Percentiles rank a stretch among this genome's conserved stretches.
These are phyloP conservation scores for Pythium aquatile DNA, from an alignment of 352 stramenopile species.

Conservation along the genomic window DNA sequence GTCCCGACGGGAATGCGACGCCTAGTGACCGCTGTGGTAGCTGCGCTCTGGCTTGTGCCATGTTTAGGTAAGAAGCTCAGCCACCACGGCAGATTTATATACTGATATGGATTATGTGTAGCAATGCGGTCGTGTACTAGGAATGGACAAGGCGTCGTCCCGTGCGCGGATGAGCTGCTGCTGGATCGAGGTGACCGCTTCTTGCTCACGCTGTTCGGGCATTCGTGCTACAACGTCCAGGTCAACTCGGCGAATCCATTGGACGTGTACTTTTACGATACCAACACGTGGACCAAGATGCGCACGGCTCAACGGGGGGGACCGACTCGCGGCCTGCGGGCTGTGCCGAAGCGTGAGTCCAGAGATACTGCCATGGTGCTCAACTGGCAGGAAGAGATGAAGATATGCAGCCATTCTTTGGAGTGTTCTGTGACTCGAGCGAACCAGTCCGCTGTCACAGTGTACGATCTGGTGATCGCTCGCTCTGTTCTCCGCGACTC, in stretches of 20 bases:
- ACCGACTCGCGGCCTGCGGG: neutral
- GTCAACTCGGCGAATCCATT: constrained; percentile 39
- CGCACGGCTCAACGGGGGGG: neutral
- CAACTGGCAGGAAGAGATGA: constrained; percentile 9
- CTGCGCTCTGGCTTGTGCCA: neutral
- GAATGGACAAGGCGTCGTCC: constrained; percentile 42
- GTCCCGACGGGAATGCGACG: neutral
- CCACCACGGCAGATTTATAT: neutral
- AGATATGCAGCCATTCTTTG: constrained; percentile 2
- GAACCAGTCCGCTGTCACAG: constrained; percentile 9
- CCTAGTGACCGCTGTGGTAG: neutral
- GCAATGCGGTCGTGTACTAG: constrained; percentile 40
- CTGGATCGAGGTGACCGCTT: constrained; percentile 43
- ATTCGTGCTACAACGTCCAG: constrained; percentile 50
- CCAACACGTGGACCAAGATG: constrained; percentile 5
- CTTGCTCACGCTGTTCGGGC: constrained; percentile 53
- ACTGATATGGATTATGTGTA: constrained; percentile 6
- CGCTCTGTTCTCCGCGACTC: neutral
- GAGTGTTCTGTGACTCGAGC: constrained; percentile 4
- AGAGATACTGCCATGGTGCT: neutral
- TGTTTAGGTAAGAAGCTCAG: neutral
- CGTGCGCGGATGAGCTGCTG: constrained; percentile 49
- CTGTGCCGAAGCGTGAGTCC: neutral
- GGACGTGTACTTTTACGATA: constrained; percentile 56
- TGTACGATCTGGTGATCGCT: constrained; percentile 23